A percentile compares a stretch with the other conserved stretches of the same genome.
phyloP scores from a whole-genome alignment of 2,329 filamentous ascomycete species.

The Ilyonectria destructans region DNA sequence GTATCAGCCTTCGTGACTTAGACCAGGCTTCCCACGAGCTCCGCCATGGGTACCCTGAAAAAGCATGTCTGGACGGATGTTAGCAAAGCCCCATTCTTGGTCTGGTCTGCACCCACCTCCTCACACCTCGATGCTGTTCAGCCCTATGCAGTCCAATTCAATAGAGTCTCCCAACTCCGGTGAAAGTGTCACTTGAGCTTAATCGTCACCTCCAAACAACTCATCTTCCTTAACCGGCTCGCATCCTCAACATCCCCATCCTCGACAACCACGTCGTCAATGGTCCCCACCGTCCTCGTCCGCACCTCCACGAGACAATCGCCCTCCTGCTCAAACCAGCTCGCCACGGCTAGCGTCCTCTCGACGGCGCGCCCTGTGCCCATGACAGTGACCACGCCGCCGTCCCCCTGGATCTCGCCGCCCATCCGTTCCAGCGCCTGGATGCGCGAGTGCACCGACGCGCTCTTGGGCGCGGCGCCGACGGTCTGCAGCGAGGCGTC shows the following conservation, averaged over 20 bases:
- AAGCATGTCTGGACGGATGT: slow-evolving; percentile 5
- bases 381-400: slow-evolving; percentile 69
- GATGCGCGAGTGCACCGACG: slow-evolving; percentile 64
- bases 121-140: slow-evolving; percentile 1
- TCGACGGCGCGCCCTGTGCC: slow-evolving; percentile 79
- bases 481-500: slow-evolving; percentile 64
- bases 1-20: neutral
- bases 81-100: slow-evolving; percentile 13
- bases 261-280: slow-evolving; percentile 75
- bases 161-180: neutral
- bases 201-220: slow-evolving; percentile 67
- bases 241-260: slow-evolving; percentile 57
- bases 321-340: slow-evolving; percentile 75
- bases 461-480: slow-evolving; percentile 64
- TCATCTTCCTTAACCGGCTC: slow-evolving; percentile 65
- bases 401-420: slow-evolving; percentile 47
- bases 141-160: neutral
- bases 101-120: neutral
- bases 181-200: slow-evolving; percentile 58
- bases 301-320: slow-evolving; percentile 73
- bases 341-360: slow-evolving; percentile 74
- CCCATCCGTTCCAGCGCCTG: slow-evolving; percentile 58
- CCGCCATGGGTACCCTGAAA: slow-evolving; percentile 4
- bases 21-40: neutral
- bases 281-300: slow-evolving; percentile 75